Evolutionary conservation across 176 grass and related monocot genomes (phyloP).

Genomic region (maize (Zea mays)): Zm-B73-REFERENCE-NAM-5.0 NC_050096.1:282024501-282025000

Average conservation of each 20-base stretch:
- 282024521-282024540: neutral
- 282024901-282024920: neutral
- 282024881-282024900: neutral
- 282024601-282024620: neutral
- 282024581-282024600: neutral
- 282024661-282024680: neutral
- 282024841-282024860: neutral
- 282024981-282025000: neutral
- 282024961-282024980: neutral
- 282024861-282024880: neutral
- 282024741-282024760: neutral
- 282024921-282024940: neutral
- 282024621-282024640: neutral
- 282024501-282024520: neutral
- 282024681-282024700: neutral
- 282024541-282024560: neutral
- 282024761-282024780: neutral
- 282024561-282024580: neutral
- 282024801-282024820: neutral
- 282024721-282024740: neutral
- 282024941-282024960: neutral
- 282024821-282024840: neutral
- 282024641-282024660: neutral
- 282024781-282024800: neutral
- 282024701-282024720: too few relatives aligned